Percentiles rank a stretch among this genome's conserved stretches.
These are phyloP conservation scores for Alternaria infectoria DNA, from an alignment of 2,329 filamentous ascomycete species.

Conservation along the genomic window DNA sequence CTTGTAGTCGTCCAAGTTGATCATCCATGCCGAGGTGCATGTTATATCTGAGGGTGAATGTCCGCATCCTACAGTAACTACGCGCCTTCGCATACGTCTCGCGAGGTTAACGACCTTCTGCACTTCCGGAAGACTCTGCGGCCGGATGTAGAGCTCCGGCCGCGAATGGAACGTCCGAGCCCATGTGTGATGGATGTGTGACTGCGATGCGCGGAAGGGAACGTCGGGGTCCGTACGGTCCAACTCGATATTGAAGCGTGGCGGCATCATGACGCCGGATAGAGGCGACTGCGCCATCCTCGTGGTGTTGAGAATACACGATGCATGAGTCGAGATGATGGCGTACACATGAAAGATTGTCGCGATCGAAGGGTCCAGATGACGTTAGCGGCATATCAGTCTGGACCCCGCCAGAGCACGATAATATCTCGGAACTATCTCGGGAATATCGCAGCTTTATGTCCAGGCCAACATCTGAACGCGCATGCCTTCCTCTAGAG, in stretches of 20 bases:
- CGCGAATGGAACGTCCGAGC: conserved; percentile 88
- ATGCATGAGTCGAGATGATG: conserved; percentile 7
- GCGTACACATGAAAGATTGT: neutral
- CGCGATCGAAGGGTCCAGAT: conserved; percentile 10
- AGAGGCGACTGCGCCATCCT: conserved; percentile 33
- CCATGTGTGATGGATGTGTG: conserved; percentile 89
- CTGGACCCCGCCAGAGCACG: neutral
- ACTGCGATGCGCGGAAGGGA: conserved; percentile 75
- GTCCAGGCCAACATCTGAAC: neutral
- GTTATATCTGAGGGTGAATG: conserved; percentile 94
- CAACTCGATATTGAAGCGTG: conserved; percentile 60
- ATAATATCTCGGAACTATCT: neutral
- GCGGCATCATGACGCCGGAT: conserved; percentile 40
- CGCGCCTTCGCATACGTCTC: conserved; percentile 76
- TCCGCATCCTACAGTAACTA: conserved; percentile 86
- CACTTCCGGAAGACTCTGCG: conserved; percentile 78
- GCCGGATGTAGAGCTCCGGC: conserved; percentile 90
- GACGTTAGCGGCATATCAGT: conserved; percentile 3
- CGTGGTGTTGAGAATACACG: conserved; percentile 5
- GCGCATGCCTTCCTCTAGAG: fast-evolving
- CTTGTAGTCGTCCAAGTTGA: conserved; percentile 88
- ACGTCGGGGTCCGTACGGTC: conserved; percentile 65
- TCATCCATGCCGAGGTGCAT: conserved; percentile 90
- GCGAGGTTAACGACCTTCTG: conserved; percentile 84
- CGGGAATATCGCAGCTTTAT: neutral